Conservation (phyloP, 2,329 filamentous ascomycete genomes). For the Penicillium sp. region DNA sequence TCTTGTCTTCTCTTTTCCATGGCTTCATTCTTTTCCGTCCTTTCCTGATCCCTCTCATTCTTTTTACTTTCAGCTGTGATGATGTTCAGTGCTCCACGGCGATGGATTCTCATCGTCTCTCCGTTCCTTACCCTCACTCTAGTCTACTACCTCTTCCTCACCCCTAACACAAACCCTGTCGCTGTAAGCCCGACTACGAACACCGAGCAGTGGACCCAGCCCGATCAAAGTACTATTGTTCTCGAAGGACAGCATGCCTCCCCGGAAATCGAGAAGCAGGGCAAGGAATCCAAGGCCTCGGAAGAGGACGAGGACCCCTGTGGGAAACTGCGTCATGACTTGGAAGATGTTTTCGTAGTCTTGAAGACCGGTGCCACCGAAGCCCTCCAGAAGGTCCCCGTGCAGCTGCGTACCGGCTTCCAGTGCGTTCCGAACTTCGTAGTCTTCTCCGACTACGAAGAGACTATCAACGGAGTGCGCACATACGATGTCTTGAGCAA, state of each 20-base stretch:
- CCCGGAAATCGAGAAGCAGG: background rate
- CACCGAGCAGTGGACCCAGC: conserved; percentile 3
- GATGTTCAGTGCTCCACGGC: conserved; percentile 22
- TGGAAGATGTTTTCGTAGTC: conserved; percentile 26
- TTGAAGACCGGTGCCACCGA: conserved; percentile 30
- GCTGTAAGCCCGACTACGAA: background rate
- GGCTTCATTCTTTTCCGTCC: conserved; percentile 1
- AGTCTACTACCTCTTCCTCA: conserved; percentile 16
- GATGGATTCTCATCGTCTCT: conserved; percentile 23
- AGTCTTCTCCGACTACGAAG: conserved; percentile 30
- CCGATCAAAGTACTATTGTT: conserved; percentile 6
- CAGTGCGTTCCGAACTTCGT: conserved; percentile 27
- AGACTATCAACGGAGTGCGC: conserved; percentile 23
- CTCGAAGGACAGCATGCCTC: conserved; percentile 5
- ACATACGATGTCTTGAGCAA: conserved; percentile 25
- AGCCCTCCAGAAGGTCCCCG: conserved; percentile 25
- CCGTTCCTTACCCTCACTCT: conserved; percentile 19
- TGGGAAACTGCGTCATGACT: conserved; percentile 13
- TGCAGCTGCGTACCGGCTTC: conserved; percentile 27
- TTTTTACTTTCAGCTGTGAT: conserved; percentile 1
- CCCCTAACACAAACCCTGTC: conserved; percentile 6
- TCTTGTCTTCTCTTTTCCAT: conserved; percentile 3
- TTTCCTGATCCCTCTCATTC: background rate
- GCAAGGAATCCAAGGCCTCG: background rate
- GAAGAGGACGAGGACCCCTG: conserved; percentile 13